Base-by-base conservation (phyloP, 1,139 yeast genomes). In the Taphrina deformans region DNA sequence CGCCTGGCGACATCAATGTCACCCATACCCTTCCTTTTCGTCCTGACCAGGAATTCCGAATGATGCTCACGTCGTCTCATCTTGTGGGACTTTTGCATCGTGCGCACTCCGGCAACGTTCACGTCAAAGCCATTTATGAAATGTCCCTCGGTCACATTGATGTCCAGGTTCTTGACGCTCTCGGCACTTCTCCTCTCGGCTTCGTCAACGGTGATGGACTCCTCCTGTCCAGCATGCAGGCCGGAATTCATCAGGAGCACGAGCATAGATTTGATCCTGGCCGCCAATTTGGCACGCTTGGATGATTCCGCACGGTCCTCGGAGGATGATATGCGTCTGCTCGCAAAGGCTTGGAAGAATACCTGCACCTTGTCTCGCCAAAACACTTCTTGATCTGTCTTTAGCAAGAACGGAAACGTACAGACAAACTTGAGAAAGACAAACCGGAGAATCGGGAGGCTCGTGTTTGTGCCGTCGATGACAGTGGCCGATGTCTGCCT, bases 311-410 rank as follows among this genome's bases (percentile, higher is more conserved):
- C 89, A 45, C 88, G 79, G 70, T 93, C 89, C 65, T 86, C 88
- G 26, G 87, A 82, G 21, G 88, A 82, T 2, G 88, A 83, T 65
- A 91, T 83, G 48, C 84, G 84, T 73, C 88, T 85, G 33, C 80
- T 76, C 73, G 88, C 88, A 75, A 92, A 86, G 67, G 86, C 83
- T 72, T 89, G 95, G 71, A 88, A 82, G 73, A 91, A 90, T 45
- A 85, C 85, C 74, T 91, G 97, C 0, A 90, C 86, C 44, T 87
- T 86, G 55, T 79, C 80, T 67, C 83, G 84, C 97, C 97, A 92
- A 72, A 92, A 89, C 59, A 77, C 77, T 21, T 76, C 75, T 69
- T 83, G 85, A 66, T 81, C 81, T 1, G 83, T 79, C 35, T 78
- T 73, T 1, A 86, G 78, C 26, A 92, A 77, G 71, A 92, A 86